Percentiles rank a stretch among this genome's conserved stretches.
phyloP scores from a whole-genome alignment of 140 eudicot species.

The Cichorium intybus region DNA sequence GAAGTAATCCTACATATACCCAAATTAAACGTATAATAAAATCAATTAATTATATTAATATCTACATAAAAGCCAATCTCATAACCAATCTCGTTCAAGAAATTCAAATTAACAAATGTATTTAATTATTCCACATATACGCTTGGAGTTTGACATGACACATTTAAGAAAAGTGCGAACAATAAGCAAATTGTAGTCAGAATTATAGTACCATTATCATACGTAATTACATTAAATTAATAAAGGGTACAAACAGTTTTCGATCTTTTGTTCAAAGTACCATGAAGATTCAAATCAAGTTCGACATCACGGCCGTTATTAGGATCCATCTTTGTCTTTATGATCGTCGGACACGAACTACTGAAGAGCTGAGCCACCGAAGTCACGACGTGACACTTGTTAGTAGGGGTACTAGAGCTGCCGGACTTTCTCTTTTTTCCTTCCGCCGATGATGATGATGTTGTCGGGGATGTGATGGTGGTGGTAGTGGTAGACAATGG shows the following conservation, averaged over 20 bases:
- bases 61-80: background rate
- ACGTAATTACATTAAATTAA: conserved; percentile 9
- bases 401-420: background rate
- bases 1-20: too few relatives aligned
- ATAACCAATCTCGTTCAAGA: background rate
- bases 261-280: conserved; percentile 12
- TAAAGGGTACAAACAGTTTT: conserved; percentile 13
- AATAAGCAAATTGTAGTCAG: background rate
- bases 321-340: conserved; percentile 4
- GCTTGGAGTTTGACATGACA: conserved; percentile 4
- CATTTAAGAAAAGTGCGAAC: background rate
- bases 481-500: conserved; percentile 13
- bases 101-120: background rate
- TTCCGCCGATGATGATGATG: conserved; percentile 24
- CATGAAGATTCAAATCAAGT: conserved; percentile 32
- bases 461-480: conserved; percentile 6
- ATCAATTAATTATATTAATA: too few relatives aligned
- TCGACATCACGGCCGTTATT: conserved; percentile 11
- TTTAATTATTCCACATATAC: background rate
- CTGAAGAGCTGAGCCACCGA: conserved; percentile 55
- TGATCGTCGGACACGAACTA: conserved; percentile 20
- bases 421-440: conserved; percentile 16
- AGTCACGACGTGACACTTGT: conserved; percentile 61
- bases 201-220: conserved; percentile 3
- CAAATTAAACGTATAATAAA: too few relatives aligned